These are phyloP conservation scores for Amanita inopinata DNA, from an alignment of 768 basidiomycete genomes.

Conservation along the genomic window DNA sequence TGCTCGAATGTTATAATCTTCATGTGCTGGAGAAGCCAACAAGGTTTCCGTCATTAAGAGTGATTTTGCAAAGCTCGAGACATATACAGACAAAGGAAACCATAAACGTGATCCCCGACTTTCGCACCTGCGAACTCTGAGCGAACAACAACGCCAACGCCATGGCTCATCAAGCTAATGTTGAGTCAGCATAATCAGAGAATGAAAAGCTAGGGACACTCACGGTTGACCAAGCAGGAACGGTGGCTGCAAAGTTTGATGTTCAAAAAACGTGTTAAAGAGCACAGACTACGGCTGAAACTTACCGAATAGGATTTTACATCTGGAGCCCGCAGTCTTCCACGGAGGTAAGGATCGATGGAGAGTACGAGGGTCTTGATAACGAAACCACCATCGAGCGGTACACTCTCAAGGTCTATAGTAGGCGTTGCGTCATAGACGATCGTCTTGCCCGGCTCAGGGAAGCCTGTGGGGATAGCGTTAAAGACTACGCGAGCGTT, in stretches of 20 bases:
- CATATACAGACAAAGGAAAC: slow-evolving; percentile 14
- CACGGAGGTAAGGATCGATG: slow-evolving; percentile 35
- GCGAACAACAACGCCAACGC: slow-evolving; percentile 26
- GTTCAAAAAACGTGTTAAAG: not conserved
- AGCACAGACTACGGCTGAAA: not conserved
- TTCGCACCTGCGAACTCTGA: slow-evolving; percentile 20
- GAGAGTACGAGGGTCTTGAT: slow-evolving; percentile 35
- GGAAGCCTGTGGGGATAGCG: slow-evolving; percentile 20
- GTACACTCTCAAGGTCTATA: slow-evolving; percentile 33
- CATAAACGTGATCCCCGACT: slow-evolving; percentile 24
- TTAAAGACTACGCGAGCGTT: slow-evolving; percentile 23
- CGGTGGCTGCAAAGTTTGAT: slow-evolving; percentile 9
- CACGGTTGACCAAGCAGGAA: slow-evolving; percentile 18
- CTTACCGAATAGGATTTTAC: slow-evolving; percentile 15
- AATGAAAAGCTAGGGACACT: not conserved
- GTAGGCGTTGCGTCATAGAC: slow-evolving; percentile 26
- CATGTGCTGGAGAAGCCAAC: slow-evolving; percentile 17
- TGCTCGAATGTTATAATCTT: slow-evolving; percentile 23
- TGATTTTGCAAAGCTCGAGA: no score
- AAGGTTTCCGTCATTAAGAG: not conserved
- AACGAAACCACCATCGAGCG: slow-evolving; percentile 28
- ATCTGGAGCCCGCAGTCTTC: slow-evolving; percentile 23
- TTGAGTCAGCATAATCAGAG: not conserved
- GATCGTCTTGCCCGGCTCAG: slow-evolving; percentile 28
- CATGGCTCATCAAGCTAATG: slow-evolving; percentile 19